A percentile compares a stretch with the other conserved stretches of the same genome.
phyloP scores from a whole-genome alignment of 2,329 filamentous ascomycete genomes.

The Fusarium neocosmosporiellum region DNA sequence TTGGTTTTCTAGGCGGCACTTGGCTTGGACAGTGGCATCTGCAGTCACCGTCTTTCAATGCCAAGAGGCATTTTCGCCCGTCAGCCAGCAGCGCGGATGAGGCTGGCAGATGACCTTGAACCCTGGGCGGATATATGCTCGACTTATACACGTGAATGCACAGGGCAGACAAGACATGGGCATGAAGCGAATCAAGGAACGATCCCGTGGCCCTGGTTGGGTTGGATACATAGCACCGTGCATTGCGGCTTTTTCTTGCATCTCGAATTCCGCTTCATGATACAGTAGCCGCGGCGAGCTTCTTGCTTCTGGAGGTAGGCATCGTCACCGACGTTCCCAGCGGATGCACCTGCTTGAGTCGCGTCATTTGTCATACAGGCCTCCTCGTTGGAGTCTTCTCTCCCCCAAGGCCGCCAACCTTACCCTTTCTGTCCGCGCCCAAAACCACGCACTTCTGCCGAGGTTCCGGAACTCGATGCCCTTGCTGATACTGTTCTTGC shows the following conservation, averaged over 20 bases:
- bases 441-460: slow-evolving; percentile 11
- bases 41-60: not conserved
- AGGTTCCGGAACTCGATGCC: not conserved
- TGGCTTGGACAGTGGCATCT: not conserved
- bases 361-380: slow-evolving; percentile 2
- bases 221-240: not conserved
- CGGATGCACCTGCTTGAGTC: slow-evolving; percentile 11
- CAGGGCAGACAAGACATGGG: not conserved
- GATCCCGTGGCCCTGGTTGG: slow-evolving; percentile 5
- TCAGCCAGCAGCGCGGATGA: not conserved
- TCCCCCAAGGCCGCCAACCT: not conserved
- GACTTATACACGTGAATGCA: slow-evolving; percentile 4
- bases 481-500: not conserved
- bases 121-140: slow-evolving; percentile 7
- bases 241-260: slow-evolving; percentile 24
- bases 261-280: not conserved
- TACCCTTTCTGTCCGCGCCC: not conserved
- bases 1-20: not conserved
- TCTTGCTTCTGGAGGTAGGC: not conserved
- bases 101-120: slow-evolving; percentile 18
- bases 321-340: slow-evolving; percentile 1
- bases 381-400: not conserved
- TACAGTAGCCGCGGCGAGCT: not conserved
- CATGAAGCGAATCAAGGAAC: slow-evolving; percentile 1
- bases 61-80: not conserved